Evolutionary conservation across 495 filamentous ascomycete species (phyloP).

Genomic region (Podospora fimiseda): DNA sequence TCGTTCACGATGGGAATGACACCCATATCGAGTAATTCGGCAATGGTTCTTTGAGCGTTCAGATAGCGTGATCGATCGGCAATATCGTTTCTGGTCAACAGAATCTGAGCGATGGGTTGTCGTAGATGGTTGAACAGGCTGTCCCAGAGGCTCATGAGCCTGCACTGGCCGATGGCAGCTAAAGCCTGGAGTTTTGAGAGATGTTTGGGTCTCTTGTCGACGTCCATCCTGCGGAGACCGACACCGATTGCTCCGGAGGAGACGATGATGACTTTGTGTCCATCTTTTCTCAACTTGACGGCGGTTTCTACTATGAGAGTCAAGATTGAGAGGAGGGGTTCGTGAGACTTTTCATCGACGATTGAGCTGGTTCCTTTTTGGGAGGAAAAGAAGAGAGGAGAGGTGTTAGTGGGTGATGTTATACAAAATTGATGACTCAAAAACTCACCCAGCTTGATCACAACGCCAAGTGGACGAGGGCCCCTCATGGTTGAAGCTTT

Average conservation of each 20-base stretch:
- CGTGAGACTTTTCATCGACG: slow-evolving; percentile 93
- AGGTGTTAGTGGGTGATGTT: slow-evolving; percentile 1
- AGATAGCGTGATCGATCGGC: slow-evolving; percentile 91
- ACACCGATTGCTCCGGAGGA: slow-evolving; percentile 96
- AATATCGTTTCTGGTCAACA: slow-evolving; percentile 95
- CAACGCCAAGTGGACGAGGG: slow-evolving; percentile 61
- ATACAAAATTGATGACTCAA: not conserved
- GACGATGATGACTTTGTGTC: slow-evolving; percentile 88
- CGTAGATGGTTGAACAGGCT: slow-evolving; percentile 77
- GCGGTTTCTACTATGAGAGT: slow-evolving; percentile 90
- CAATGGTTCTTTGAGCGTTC: slow-evolving; percentile 91
- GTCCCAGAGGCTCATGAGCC: slow-evolving; percentile 94
- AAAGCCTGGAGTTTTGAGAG: slow-evolving; percentile 85
- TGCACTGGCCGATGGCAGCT: slow-evolving; percentile 92
- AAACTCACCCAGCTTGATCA: slow-evolving; percentile 86
- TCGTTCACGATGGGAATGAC: slow-evolving; percentile 98
- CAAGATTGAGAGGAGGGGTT: slow-evolving; percentile 87
- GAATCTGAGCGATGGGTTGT: slow-evolving; percentile 88
- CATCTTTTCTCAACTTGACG: slow-evolving; percentile 76
- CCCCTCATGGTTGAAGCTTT: slow-evolving; percentile 41
- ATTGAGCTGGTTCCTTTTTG: slow-evolving; percentile 87
- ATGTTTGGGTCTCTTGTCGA: slow-evolving; percentile 82
- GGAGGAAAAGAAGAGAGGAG: too few species aligned
- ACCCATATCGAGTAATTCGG: slow-evolving; percentile 85
- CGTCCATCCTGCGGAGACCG: slow-evolving; percentile 80